A percentile compares a stretch with the other conserved stretches of the same genome.
Conservation (phyloP, 495 filamentous ascomycete genomes). For the Penicillium subrubescens region DNA sequence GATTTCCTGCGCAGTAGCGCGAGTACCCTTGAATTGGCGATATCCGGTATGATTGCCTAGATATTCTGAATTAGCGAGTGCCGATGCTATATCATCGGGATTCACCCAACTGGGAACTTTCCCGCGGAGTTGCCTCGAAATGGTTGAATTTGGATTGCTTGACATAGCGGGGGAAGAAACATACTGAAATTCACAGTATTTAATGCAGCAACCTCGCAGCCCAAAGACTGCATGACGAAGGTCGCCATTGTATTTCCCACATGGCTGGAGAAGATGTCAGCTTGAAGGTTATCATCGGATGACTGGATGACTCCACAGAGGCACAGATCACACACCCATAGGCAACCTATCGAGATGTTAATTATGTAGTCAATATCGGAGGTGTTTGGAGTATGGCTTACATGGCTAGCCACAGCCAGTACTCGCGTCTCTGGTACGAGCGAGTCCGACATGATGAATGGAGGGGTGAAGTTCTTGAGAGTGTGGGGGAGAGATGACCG, state of each 20-base stretch:
- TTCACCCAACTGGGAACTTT: not conserved
- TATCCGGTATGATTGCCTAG: conserved; percentile 94
- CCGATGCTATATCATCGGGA: not conserved
- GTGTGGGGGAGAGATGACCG: conserved; percentile 10
- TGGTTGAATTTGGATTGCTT: not conserved
- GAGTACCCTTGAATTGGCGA: conserved; percentile 78
- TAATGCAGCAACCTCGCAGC: conserved; percentile 88
- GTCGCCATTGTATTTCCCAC: conserved; percentile 96
- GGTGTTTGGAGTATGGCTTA: conserved; percentile 51
- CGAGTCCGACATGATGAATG: conserved; percentile 35
- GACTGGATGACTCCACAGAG: conserved; percentile 13
- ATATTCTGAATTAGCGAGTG: conserved; percentile 5
- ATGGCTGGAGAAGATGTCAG: conserved; percentile 60
- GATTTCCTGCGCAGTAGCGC: conserved; percentile 79
- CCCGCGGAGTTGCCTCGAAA: not conserved
- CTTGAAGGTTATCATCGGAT: conserved; percentile 7
- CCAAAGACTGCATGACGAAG: conserved; percentile 88
- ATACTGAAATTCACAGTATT: conserved; percentile 96
- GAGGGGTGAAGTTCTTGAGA: conserved; percentile 1
- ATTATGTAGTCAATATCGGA: not conserved
- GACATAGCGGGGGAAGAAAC: conserved; percentile 17
- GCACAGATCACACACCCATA: conserved; percentile 64
- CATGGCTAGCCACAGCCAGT: conserved; percentile 96
- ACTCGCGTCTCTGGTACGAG: conserved; percentile 82
- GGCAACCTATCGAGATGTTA: conserved; percentile 57